Evolutionary conservation across 305 asterid species (phyloP), one percentile per base, ranked within the genome.

Genomic region (Fraxinus xanthoxyloides): DNA sequence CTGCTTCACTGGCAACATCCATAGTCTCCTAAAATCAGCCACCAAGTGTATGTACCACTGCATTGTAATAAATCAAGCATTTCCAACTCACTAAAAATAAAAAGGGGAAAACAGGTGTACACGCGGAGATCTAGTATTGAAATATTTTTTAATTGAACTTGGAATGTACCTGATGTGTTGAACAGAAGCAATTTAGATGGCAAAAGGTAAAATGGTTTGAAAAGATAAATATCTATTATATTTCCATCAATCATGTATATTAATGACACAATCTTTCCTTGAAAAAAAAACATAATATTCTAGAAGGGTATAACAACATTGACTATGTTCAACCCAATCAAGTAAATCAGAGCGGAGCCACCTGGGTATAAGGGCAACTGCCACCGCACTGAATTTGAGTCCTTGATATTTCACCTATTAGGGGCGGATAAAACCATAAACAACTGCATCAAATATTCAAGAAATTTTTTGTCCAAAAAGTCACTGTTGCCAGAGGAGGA

Each of bases 1-100:
- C 23, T 35, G 80, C 8, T 26, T 79, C 81, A 0, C 26, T 76
- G 6, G 84, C 19, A n/a, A 9, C 85, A 67, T 80, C 89, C 87
- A 85, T 84, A 31, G 56, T 26, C 87, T 79, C 35, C 5, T 48
- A 78, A 40, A 77, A 77, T 36, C 77, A 80, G 61, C 40, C 40
- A 15, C 73, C 69, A 59, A 19, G 69, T 21, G 13, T 6, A 23
- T 7, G 30, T 7, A 19, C 2, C 69, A 21, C 69, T 51, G 21
- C 21, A 59, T 59, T 59, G 69, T 7, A 59, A 59, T 19, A 59
- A 59, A 59, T 21, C 28, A 59, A 59, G 69, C 30, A 59, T n/a
- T 21, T 21, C 2, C 69, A 59, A 59, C 23, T 17, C 61, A 17
- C 21, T 51, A 17, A 15, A 12, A 51, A 51, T 51, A 51, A 51